These are phyloP conservation scores for Coniella lustricola DNA, from an alignment of 2,329 filamentous ascomycete species.

Conservation along the genomic window DNA sequence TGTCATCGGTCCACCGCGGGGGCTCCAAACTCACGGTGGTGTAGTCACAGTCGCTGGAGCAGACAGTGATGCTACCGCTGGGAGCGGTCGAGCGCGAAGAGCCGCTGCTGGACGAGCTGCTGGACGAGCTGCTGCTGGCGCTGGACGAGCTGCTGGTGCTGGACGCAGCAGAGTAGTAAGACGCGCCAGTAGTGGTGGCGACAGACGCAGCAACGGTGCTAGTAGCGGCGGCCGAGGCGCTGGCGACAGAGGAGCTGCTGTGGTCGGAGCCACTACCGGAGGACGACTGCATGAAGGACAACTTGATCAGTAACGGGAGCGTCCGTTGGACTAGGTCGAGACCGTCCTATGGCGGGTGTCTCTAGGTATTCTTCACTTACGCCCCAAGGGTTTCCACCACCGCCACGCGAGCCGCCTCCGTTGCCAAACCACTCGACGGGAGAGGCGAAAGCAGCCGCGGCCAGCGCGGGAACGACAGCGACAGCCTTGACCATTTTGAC, in stretches of 20 bases:
- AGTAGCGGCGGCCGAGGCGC: neutral
- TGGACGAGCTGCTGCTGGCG: neutral
- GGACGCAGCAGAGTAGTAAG: neutral
- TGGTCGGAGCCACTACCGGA: neutral
- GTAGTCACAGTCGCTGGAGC: slow-evolving; percentile 12
- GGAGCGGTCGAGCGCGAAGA: slow-evolving; percentile 13
- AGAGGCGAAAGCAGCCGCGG: slow-evolving; percentile 5
- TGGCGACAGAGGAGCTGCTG: neutral
- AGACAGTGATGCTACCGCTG: slow-evolving; percentile 14
- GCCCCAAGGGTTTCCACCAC: slow-evolving; percentile 1
- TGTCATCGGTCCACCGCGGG: too few relatives aligned
- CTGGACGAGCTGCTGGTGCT: neutral
- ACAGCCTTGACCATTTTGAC: slow-evolving; percentile 9
- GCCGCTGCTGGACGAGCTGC: neutral
- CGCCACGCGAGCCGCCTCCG: neutral
- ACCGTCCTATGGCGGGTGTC: too few relatives aligned
- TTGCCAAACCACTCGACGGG: neutral
- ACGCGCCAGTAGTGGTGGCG: too few relatives aligned
- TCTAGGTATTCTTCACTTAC: too few relatives aligned
- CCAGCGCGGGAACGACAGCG: slow-evolving; percentile 10
- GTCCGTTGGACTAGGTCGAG: too few relatives aligned
- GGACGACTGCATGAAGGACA: neutral
- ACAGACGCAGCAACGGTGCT: neutral
- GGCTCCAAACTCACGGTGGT: slow-evolving; percentile 10
- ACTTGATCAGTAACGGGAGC: too few relatives aligned